phyloP scores from a whole-genome alignment of 345 rosid genomes.

The Rhizophora mangle region DNA sequence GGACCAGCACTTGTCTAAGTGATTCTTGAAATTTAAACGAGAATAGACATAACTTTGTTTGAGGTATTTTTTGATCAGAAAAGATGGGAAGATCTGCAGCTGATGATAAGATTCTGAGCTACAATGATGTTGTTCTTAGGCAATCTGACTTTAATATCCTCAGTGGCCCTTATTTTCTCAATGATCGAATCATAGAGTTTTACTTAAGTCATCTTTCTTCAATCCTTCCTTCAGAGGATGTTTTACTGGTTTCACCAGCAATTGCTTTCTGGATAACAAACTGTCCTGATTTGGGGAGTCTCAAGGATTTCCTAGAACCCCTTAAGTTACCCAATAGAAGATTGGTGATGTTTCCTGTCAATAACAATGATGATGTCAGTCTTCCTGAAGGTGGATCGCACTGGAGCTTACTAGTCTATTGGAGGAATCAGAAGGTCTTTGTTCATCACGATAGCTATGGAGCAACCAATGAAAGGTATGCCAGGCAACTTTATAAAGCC shows the following conservation, averaged over 20 bases:
- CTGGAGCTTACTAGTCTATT: constrained; percentile 76
- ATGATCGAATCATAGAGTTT: constrained; percentile 81
- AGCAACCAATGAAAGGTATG: constrained; percentile 39
- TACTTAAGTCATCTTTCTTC: constrained; percentile 68
- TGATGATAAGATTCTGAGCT: constrained; percentile 77
- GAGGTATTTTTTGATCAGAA: constrained; percentile 6
- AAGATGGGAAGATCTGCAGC: constrained; percentile 47
- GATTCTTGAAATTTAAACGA: background rate
- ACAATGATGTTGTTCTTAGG: constrained; percentile 78
- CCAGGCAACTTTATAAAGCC: constrained; percentile 41
- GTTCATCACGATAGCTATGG: constrained; percentile 72
- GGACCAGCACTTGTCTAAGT: no score
- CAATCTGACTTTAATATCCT: constrained; percentile 70
- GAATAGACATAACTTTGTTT: background rate
- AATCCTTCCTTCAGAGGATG: constrained; percentile 37
- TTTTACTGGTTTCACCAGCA: constrained; percentile 66
- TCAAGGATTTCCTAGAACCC: constrained; percentile 59
- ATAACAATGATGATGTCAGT: constrained; percentile 56
- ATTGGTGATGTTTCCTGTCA: constrained; percentile 67
- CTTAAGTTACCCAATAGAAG: constrained; percentile 44
- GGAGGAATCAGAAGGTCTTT: constrained; percentile 48
- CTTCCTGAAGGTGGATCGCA: constrained; percentile 77
- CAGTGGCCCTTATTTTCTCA: constrained; percentile 47
- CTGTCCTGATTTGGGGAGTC: constrained; percentile 48
- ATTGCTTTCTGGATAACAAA: constrained; percentile 82